These are phyloP conservation scores for Canavalia gladiata DNA, from an alignment of 306 rosid genomes.

Conservation along the genomic window DNA sequence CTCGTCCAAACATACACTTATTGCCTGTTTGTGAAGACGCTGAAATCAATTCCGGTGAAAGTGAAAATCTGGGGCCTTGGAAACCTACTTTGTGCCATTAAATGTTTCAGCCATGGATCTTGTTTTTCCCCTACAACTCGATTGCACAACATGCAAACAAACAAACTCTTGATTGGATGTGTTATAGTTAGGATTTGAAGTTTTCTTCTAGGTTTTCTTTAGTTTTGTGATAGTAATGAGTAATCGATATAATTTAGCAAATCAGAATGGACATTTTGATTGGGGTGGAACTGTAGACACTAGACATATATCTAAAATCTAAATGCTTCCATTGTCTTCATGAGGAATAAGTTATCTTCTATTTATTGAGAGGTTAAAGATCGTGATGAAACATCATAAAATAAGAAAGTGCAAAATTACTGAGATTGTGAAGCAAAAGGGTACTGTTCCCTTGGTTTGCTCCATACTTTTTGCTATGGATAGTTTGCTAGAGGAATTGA, in stretches of 20 bases:
- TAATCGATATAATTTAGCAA: neutral
- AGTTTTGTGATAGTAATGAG: constrained; percentile 8
- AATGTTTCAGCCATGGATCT: too few species aligned
- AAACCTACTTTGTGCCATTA: too few species aligned
- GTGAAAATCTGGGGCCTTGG: too few species aligned
- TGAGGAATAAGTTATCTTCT: neutral
- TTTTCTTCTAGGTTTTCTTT: neutral
- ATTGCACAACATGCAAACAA: too few species aligned
- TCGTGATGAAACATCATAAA: neutral
- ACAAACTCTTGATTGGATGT: neutral
- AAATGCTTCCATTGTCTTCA: neutral
- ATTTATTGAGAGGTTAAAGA: neutral
- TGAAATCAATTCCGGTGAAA: too few species aligned
- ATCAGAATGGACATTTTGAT: neutral
- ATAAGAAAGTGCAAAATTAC: neutral
- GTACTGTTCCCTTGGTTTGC: neutral
- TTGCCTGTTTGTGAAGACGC: too few species aligned
- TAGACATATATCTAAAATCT: neutral
- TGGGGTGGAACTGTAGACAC: neutral
- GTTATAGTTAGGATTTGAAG: neutral
- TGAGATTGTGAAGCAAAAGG: neutral
- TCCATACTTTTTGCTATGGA: neutral
- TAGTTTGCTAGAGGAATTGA: constrained; percentile 12
- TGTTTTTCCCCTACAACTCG: too few species aligned
- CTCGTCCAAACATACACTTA: too few species aligned